phyloP scores from a whole-genome alignment of 1,284 basidiomycete genomes.

The Microstroma glucosiphilum region DNA sequence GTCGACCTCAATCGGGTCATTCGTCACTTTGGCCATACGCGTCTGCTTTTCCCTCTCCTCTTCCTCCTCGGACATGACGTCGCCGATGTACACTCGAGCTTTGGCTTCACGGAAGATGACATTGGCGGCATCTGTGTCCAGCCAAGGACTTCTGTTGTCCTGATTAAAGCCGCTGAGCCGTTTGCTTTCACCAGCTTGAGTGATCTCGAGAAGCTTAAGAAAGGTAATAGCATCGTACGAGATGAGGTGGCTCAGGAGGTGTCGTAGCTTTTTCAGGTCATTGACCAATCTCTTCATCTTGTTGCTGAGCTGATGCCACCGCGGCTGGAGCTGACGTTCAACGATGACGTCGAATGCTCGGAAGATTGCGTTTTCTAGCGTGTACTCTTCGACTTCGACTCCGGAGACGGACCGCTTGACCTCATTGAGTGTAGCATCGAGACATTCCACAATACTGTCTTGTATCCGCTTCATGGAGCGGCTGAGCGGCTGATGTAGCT shows the following conservation, averaged over 20 bases:
- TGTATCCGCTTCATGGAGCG: slow-evolving; percentile 86
- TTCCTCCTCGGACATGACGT: slow-evolving; percentile 18
- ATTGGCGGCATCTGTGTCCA: slow-evolving; percentile 82
- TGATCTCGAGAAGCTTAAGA: slow-evolving; percentile 82
- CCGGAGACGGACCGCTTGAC: slow-evolving; percentile 79
- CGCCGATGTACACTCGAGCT: slow-evolving; percentile 66
- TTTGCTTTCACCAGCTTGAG: slow-evolving; percentile 67
- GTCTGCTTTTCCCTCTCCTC: background rate
- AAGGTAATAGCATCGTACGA: slow-evolving; percentile 88
- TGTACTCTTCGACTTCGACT: slow-evolving; percentile 72
- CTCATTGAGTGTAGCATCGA: slow-evolving; percentile 83
- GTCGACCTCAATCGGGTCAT: slow-evolving; percentile 13
- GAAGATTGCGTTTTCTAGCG: slow-evolving; percentile 88
- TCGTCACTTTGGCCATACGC: slow-evolving; percentile 4
- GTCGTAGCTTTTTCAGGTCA: slow-evolving; percentile 78
- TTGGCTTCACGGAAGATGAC: slow-evolving; percentile 78
- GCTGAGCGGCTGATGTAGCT: slow-evolving; percentile 80
- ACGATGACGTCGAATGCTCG: slow-evolving; percentile 86
- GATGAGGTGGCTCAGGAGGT: slow-evolving; percentile 80
- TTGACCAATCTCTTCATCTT: slow-evolving; percentile 84
- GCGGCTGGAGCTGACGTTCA: slow-evolving; percentile 77
- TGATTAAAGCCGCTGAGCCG: slow-evolving; percentile 30
- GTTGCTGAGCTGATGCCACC: slow-evolving; percentile 93
- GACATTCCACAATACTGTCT: slow-evolving; percentile 85
- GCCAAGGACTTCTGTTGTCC: slow-evolving; percentile 71